Percentiles rank a stretch among this genome's conserved stretches.
Conservation (phyloP, 495 filamentous ascomycete genomes). For the Tuber magnatum region DNA sequence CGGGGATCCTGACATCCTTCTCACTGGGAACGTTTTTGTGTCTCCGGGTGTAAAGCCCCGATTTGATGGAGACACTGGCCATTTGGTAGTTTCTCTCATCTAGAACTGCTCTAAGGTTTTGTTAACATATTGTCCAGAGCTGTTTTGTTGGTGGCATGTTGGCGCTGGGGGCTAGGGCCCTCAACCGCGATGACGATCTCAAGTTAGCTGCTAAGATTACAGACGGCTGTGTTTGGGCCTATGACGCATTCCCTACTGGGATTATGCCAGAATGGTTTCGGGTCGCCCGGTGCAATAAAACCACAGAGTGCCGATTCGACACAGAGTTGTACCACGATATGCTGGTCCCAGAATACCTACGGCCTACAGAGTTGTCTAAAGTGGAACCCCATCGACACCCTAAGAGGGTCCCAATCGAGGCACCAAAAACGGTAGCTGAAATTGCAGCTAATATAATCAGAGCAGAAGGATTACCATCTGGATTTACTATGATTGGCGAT, state of each 20-base stretch:
- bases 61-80: constrained; percentile 28
- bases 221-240: constrained; percentile 92
- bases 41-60: constrained; percentile 20
- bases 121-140: constrained; percentile 17
- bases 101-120: background rate
- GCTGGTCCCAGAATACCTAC: constrained; percentile 23
- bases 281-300: constrained; percentile 60
- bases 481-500: constrained; percentile 50
- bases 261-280: constrained; percentile 81
- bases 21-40: constrained; percentile 53
- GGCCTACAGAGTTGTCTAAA: background rate
- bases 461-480: constrained; percentile 52
- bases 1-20: constrained; percentile 66
- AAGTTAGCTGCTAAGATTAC: constrained; percentile 75
- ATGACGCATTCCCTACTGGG: constrained; percentile 68
- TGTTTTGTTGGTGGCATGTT: constrained; percentile 96
- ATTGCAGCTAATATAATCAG: constrained; percentile 28
- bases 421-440: constrained; percentile 22
- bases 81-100: constrained; percentile 27
- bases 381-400: constrained; percentile 11
- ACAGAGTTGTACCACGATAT: constrained; percentile 51
- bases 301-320: constrained; percentile 65
- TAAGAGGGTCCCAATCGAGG: constrained; percentile 2
- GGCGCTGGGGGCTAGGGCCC: constrained; percentile 79
- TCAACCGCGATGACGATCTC: constrained; percentile 67